Evolutionary conservation across 192 early-diverging fungal species (phyloP), one percentile per base, ranked within the genome.

Genomic region (Podila minutissima): DNA sequence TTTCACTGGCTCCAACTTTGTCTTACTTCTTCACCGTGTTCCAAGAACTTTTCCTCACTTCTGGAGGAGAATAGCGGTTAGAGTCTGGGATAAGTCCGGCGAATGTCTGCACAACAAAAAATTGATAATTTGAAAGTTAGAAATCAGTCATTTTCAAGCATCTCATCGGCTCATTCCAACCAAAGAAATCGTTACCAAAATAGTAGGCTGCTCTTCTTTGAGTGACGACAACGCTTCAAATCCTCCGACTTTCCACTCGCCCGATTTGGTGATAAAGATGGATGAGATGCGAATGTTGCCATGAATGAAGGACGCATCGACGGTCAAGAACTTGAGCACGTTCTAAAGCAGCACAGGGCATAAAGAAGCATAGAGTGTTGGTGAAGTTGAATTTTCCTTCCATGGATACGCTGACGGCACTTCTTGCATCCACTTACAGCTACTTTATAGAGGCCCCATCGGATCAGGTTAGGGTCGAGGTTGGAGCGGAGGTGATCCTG

Each of bases 241-340:
- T 4, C 95, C 96, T n/a, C 94, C 93, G 35, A 99, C 85, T 69
- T 92, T 95, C 97, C 96, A 99, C 82, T 99, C 97, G 59, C 97
- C 97, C 11, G 95, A 93, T 65, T 91, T 90, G 17, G 94, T 98
- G 28, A 91, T 93, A 74, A 92, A 97, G 63, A 99, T 92, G 1
- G 94, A 94, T 0, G 87, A 87, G 9, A 91, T 78, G 11, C 89
- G 87, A 59, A 99, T 70, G 84, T 94, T 96, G 17, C 94, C 97
- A 69, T 99, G 97, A 4, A 97, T 90, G 75, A 98, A 85, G 24
- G 83, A 82, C 68, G 95, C 93, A 73, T 98, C 97, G 61, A 88
- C 86, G 69, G 95, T 96, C 59, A 98, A 82, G 74, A 99, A 97
- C 77, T 93, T 92, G 63, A 99, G 69, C 2, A 93, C 94, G 82